These are phyloP conservation scores for Suillus ampliporus DNA, from an alignment of 768 basidiomycete species.

Conservation along the genomic window DNA sequence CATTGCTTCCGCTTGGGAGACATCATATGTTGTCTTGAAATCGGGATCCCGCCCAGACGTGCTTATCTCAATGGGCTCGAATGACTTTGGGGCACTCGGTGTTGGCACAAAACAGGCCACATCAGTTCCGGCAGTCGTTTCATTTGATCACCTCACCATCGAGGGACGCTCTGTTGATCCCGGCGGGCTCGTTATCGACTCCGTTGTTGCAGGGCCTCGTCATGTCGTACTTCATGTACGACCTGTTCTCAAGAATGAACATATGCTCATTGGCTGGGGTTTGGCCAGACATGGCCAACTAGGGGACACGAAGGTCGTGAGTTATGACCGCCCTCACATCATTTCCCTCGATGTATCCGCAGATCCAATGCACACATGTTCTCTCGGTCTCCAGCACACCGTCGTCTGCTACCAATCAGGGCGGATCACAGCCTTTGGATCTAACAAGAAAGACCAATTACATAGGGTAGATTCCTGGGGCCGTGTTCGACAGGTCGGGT, in stretches of 20 bases:
- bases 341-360: slow-evolving; percentile 38
- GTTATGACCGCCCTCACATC: slow-evolving; percentile 29
- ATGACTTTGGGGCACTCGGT: slow-evolving; percentile 87
- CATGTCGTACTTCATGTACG: slow-evolving; percentile 64
- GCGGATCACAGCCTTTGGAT: slow-evolving; percentile 60
- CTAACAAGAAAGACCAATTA: slow-evolving; percentile 74
- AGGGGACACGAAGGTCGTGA: slow-evolving; percentile 40
- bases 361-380: slow-evolving; percentile 40
- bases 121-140: slow-evolving; percentile 17
- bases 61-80: slow-evolving; percentile 79
- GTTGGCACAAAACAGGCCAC: slow-evolving; percentile 40
- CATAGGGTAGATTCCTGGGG: slow-evolving; percentile 37
- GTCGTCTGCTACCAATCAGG: slow-evolving; percentile 52
- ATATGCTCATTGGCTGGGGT: slow-evolving; percentile 79
- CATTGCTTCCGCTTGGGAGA: slow-evolving; percentile 83
- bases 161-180: slow-evolving; percentile 23
- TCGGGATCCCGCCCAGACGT: slow-evolving; percentile 48
- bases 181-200: slow-evolving; percentile 41
- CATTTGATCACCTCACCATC: slow-evolving; percentile 23
- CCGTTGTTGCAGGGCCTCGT: slow-evolving; percentile 69
- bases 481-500: slow-evolving; percentile 46
- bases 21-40: slow-evolving; percentile 73
- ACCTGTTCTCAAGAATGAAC: slow-evolving; percentile 26
- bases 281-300: slow-evolving; percentile 86
- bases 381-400: slow-evolving; percentile 61